phyloP scores from a whole-genome alignment of 2,329 filamentous ascomycete genomes.

The Pestalotiopsis sp. region DNA sequence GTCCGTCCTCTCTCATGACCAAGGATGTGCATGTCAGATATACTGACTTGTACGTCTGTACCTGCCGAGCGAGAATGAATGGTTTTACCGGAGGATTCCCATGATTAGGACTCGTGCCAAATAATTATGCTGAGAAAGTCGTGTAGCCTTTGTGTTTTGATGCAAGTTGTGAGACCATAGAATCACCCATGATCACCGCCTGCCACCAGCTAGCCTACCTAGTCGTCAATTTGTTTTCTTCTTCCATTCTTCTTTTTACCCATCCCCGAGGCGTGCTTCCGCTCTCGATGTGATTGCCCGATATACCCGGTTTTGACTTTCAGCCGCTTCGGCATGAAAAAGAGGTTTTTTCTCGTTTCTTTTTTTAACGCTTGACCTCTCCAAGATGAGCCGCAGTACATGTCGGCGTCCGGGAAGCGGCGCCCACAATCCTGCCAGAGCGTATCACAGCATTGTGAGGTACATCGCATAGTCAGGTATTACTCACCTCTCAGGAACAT shows the following conservation, averaged over 20 bases:
- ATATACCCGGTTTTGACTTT: not conserved
- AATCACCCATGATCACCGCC: not conserved
- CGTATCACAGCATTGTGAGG: not conserved
- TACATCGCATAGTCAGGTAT: not conserved
- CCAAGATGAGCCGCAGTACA: not conserved
- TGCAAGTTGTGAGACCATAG: not conserved
- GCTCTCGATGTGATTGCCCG: not conserved
- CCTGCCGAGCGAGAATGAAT: not conserved
- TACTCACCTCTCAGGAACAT: no score
- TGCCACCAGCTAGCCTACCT: not conserved
- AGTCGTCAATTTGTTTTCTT: not conserved
- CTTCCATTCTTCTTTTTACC: not conserved
- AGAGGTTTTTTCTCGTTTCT: not conserved
- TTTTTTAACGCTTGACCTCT: not conserved
- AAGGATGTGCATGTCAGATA: not conserved
- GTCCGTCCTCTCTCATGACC: not conserved
- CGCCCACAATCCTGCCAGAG: not conserved
- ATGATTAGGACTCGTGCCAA: not conserved
- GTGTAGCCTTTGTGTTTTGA: not conserved
- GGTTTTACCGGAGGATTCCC: not conserved
- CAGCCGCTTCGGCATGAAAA: slow-evolving; percentile 4
- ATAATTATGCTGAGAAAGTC: not conserved
- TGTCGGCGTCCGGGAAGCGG: not conserved
- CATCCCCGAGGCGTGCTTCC: not conserved
- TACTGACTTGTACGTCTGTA: not conserved